Conservation (phyloP, 768 basidiomycete genomes). For the Pulveroboletus sp. region DNA sequence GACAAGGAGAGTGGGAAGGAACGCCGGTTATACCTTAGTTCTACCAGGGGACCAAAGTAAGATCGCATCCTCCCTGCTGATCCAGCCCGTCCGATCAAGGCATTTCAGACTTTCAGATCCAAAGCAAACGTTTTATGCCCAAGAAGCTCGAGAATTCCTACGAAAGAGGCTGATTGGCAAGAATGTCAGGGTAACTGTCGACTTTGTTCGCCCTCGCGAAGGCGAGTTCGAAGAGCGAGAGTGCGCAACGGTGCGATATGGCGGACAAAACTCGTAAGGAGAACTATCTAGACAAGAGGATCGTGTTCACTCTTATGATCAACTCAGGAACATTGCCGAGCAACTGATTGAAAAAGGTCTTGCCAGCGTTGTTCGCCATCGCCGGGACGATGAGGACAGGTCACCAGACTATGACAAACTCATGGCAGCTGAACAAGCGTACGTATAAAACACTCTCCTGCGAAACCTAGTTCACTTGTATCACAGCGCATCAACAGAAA, state of each 20-base stretch:
- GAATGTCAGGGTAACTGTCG: constrained; percentile 75
- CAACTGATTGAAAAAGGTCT: constrained; percentile 92
- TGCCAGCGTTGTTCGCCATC: constrained; percentile 87
- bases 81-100: constrained; percentile 2
- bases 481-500: constrained; percentile 70
- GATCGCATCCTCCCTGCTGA: constrained; percentile 14
- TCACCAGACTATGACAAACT: constrained; percentile 96
- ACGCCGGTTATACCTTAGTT: constrained; percentile 82
- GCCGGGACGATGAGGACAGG: constrained; percentile 91
- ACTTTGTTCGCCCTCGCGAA: constrained; percentile 88
- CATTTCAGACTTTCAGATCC: constrained; percentile 70
- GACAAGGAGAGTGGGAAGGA: constrained; percentile 75
- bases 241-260: constrained; percentile 85
- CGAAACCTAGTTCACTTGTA: constrained; percentile 6
- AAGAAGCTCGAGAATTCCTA: constrained; percentile 91
- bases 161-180: constrained; percentile 92
- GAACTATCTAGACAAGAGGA: background rate
- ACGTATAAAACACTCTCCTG: constrained; percentile 30
- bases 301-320: constrained; percentile 1
- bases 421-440: constrained; percentile 93
- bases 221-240: constrained; percentile 94
- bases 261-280: constrained; percentile 72
- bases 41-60: constrained; percentile 82
- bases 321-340: constrained; percentile 80
- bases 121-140: constrained; percentile 82